A percentile compares a stretch with the other conserved stretches of the same genome.
Conservation (phyloP, 345 rosid species). For the Populus pruinosa region DNA sequence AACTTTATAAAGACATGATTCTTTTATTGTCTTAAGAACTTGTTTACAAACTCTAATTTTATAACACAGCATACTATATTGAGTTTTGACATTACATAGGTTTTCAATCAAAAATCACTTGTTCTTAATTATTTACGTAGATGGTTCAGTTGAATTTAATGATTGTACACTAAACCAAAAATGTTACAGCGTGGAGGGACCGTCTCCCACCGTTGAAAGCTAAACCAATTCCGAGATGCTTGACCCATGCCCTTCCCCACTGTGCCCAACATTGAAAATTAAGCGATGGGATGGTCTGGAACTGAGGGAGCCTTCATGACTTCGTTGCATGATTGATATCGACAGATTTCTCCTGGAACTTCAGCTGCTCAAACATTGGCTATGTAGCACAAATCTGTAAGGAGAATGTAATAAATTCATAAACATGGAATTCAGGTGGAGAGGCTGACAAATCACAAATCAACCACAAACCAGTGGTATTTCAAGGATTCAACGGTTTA, state of each 20-base stretch:
- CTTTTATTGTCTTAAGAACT: background rate
- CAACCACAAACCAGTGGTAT: background rate
- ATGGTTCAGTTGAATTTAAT: background rate
- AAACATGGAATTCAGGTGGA: background rate
- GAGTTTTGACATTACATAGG: background rate
- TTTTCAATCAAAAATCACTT: background rate
- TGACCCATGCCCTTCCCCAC: background rate
- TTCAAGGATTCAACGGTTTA: background rate
- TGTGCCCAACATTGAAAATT: background rate
- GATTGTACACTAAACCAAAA: background rate
- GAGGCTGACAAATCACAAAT: background rate
- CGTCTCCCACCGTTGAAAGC: background rate
- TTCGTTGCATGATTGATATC: background rate
- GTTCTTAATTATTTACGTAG: background rate
- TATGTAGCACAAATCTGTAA: slow-evolving; percentile 2
- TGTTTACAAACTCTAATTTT: background rate
- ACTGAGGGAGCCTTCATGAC: background rate
- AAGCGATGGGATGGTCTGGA: background rate
- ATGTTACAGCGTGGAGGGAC: background rate
- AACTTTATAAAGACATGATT: background rate
- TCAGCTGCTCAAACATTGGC: background rate
- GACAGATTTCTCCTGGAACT: background rate
- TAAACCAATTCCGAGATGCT: background rate
- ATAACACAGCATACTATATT: background rate
- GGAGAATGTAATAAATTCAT: background rate